phyloP scores from a whole-genome alignment of 805 yeast genomes.

The Ogataea glucozyma region DNA sequence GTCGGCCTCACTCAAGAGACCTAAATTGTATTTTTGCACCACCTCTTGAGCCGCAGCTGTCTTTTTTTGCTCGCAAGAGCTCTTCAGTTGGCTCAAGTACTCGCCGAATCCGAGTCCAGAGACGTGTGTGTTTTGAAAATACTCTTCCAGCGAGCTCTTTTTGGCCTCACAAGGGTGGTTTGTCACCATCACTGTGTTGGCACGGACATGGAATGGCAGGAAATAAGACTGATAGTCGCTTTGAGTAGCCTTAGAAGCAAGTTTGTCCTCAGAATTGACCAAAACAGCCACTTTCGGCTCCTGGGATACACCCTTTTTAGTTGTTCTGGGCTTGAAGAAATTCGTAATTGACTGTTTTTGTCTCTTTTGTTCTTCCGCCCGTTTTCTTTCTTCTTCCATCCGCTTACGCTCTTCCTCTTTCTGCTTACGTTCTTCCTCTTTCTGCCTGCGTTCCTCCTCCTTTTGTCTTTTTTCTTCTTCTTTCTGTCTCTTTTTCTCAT shows the following conservation, averaged over 20 bases:
- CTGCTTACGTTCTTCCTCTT: constrained; percentile 17
- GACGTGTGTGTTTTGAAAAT: constrained; percentile 18
- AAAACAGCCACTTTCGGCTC: no score
- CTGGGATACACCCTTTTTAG: no score
- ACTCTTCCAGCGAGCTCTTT: constrained; percentile 15
- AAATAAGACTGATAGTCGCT: constrained; percentile 31
- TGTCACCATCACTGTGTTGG: constrained; percentile 24
- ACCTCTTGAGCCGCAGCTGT: constrained; percentile 30
- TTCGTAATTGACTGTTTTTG: constrained; percentile 35
- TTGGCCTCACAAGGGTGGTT: constrained; percentile 2
- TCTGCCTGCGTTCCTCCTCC: constrained; percentile 24
- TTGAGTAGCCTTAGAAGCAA: constrained; percentile 5
- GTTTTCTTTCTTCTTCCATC: constrained; percentile 22
- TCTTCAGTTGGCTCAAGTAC: constrained; percentile 5
- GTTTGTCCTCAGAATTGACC: no score
- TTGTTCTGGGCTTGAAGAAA: constrained; percentile 31
- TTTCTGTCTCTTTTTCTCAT: constrained; percentile 15
- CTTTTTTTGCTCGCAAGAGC: background rate
- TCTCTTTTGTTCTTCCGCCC: constrained; percentile 27
- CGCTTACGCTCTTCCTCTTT: constrained; percentile 25
- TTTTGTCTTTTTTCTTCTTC: constrained; percentile 34
- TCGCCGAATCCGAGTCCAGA: constrained; percentile 14
- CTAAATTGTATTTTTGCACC: constrained; percentile 34
- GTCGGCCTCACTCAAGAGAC: constrained; percentile 36
- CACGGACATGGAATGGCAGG: constrained; percentile 32